Percentiles rank a stretch among this genome's conserved stretches.
phyloP scores from a whole-genome alignment of 1,284 basidiomycete species.

The Coriolopsis trogii region DNA sequence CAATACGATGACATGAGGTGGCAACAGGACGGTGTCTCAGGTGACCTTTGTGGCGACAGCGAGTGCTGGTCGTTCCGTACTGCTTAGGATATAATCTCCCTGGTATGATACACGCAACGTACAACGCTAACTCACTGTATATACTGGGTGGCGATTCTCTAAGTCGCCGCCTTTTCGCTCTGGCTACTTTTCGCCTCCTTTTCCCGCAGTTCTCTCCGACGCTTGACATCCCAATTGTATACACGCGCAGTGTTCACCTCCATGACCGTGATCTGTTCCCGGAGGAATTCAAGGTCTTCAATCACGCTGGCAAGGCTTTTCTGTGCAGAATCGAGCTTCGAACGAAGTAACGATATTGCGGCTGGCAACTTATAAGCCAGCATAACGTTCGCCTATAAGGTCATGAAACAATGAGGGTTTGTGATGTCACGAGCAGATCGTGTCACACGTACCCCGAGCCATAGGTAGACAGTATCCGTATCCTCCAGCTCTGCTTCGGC shows the following conservation, averaged over 20 bases:
- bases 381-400: slow-evolving; percentile 93
- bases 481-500: slow-evolving; percentile 90
- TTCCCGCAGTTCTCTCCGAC: slow-evolving; percentile 66
- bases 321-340: slow-evolving; percentile 82
- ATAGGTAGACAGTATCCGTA: slow-evolving; percentile 89
- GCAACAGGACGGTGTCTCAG: no score
- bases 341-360: slow-evolving; percentile 76
- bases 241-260: slow-evolving; percentile 97
- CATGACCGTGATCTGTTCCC: slow-evolving; percentile 97
- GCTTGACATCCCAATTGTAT: slow-evolving; percentile 95
- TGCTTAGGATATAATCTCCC: no score
- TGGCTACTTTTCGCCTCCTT: slow-evolving; percentile 37
- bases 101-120: no score
- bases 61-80: no score
- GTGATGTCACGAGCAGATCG: not conserved
- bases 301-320: slow-evolving; percentile 69
- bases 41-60: no score
- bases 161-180: slow-evolving; percentile 4
- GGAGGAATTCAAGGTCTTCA: slow-evolving; percentile 91
- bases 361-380: slow-evolving; percentile 89
- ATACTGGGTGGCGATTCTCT: no score
- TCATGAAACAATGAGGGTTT: not conserved
- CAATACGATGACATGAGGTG: no score
- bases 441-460: slow-evolving; percentile 85
- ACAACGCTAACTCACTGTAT: no score